Percentiles rank a stretch among this genome's conserved stretches.
Conservation (phyloP, 257 asterid species). For the Capsicum chinense region DNA sequence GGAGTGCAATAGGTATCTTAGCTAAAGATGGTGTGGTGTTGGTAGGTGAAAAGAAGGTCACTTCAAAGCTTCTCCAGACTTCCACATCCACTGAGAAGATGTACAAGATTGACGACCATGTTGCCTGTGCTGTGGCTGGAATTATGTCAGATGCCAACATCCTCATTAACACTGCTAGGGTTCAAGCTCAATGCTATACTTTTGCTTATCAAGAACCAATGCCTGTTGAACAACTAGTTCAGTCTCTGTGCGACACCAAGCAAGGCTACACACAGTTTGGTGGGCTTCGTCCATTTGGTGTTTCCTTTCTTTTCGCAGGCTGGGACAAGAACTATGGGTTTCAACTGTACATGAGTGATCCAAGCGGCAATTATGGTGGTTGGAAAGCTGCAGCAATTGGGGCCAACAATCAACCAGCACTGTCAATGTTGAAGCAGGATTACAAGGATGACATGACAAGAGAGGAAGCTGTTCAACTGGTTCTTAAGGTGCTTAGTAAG, state of each 20-base stretch:
- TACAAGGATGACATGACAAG: conserved; percentile 34
- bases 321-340: conserved; percentile 39
- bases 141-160: conserved; percentile 39
- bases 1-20: conserved; percentile 33
- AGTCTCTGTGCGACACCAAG: conserved; percentile 36
- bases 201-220: conserved; percentile 35
- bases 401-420: conserved; percentile 36
- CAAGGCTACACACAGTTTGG: conserved; percentile 40
- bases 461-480: conserved; percentile 37
- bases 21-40: conserved; percentile 35
- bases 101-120: conserved; percentile 39
- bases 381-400: conserved; percentile 40
- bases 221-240: conserved; percentile 37
- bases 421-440: conserved; percentile 35
- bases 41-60: conserved; percentile 35
- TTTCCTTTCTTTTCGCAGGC: conserved; percentile 33
- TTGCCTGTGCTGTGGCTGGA: conserved; percentile 39
- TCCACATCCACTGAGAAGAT: conserved; percentile 35
- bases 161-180: conserved; percentile 35
- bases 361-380: conserved; percentile 33
- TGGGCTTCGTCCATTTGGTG: conserved; percentile 40
- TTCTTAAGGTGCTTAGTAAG: conserved; percentile 34
- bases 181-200: conserved; percentile 34
- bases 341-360: conserved; percentile 37
- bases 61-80: conserved; percentile 38